Evolutionary conservation across 257 asterid species (phyloP), one percentile per base, ranked within the genome.

Genomic region (Salvia miltiorrhiza): DNA sequence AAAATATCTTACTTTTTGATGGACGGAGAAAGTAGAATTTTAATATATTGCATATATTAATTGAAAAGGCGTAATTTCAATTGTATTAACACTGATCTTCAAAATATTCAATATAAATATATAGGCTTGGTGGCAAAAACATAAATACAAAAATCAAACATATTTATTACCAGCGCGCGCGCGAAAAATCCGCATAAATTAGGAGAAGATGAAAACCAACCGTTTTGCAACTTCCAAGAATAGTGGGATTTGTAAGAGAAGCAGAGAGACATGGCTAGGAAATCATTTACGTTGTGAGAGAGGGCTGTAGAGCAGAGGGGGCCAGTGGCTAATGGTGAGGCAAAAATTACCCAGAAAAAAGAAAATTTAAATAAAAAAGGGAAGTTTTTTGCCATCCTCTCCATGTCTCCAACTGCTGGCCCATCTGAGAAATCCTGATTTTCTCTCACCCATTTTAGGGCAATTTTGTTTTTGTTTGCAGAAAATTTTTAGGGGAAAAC

Each of bases 291-390:
- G 45, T 75, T 47, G 44, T 72, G 70, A 59, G 70, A 40, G 75
- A 60, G 67, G 77, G 77, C 73, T 73, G 82, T 58, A 73, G 80
- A 71, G 81, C 78, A 40, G 75, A 72, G 76, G 69, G 81, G 78
- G 71, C 56, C 63, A 65, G 77, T 82, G 80, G 74, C 50, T 62
- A 47, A 73, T 78, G 78, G 78, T 61, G 70, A 73, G 71, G 75
- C 64, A 68, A 65, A 76, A 56, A 53, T 70, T 71, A 66, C 73
- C 64, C 63, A 60, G 6, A 28, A 16, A 1, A 19, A 65, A n/a
- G n/a, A n/a, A 72, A 54, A 49, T 19, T 14, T 35, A 72, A 49
- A 19, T 9, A 77, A 73, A 33, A 17, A 26, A 69, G 33, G 67
- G 40, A 44, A 67, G 45, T 71, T 70, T 77, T 67, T 65, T 75